phyloP scores from a whole-genome alignment of 2,329 filamentous ascomycete species.

The Hypoxylon sp. region DNA sequence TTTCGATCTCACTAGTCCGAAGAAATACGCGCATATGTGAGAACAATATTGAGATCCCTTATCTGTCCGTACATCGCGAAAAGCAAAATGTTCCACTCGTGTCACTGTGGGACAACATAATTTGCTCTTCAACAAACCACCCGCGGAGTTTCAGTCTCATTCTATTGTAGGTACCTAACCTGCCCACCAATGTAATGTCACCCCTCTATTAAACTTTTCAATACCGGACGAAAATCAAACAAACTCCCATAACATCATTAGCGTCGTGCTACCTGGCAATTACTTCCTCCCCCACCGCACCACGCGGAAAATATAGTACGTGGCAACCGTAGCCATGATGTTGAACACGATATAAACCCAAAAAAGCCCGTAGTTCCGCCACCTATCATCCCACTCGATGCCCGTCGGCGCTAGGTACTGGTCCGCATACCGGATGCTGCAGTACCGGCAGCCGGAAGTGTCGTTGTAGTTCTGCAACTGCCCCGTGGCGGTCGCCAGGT shows the following conservation, averaged over 20 bases:
- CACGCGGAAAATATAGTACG: slow-evolving; percentile 21
- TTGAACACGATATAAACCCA: slow-evolving; percentile 29
- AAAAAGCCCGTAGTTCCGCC: slow-evolving; percentile 13
- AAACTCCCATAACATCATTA: not conserved
- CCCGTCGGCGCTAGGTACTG: slow-evolving; percentile 13
- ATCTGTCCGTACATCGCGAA: not conserved
- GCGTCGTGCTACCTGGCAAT: not conserved
- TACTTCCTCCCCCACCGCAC: slow-evolving; percentile 17
- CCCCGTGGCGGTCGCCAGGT: not conserved
- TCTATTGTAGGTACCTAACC: not conserved
- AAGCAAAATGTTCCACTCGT: not conserved
- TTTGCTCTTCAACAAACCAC: not conserved
- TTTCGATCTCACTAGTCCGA: not conserved
- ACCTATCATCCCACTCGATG: slow-evolving; percentile 5
- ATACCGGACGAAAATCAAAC: not conserved
- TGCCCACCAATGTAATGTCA: not conserved
- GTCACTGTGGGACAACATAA: not conserved
- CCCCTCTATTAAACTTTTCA: slow-evolving; percentile 4
- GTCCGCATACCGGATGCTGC: slow-evolving; percentile 4
- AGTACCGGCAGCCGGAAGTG: slow-evolving; percentile 10
- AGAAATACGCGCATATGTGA: not conserved
- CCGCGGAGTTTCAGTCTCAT: not conserved
- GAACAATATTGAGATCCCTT: not conserved
- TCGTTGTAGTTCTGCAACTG: slow-evolving; percentile 3
- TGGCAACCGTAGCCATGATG: not conserved